Evolutionary conservation across 352 stramenopile species (phyloP), one percentile per base, ranked within the genome.

Genomic region (Phytophthora hybrid): DNA sequence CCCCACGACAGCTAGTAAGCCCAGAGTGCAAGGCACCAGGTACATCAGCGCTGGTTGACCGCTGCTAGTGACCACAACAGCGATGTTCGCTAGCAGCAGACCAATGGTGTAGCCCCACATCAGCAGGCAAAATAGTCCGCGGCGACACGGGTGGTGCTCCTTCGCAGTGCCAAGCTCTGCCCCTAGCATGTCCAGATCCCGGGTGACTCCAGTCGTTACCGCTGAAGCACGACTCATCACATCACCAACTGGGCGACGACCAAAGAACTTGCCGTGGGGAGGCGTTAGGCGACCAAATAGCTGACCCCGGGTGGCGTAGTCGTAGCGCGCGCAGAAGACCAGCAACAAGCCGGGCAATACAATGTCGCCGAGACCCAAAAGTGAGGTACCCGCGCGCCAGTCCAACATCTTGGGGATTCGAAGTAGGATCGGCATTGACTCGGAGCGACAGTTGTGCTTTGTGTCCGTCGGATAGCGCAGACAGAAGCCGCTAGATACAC

Each of bases 291-390:
- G 80, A 32, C 88, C 88, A 63, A 90, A 87, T 41, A 94, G 64
- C 44, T 93, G 83, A 16, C 84, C 87, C 31, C 87, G 83, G 9
- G 90, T 94, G 34, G 88, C 83, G 56, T 96, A 98, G 89, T 99
- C 97, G 65, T 97, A 99, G 34, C 97, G 91, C 26, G 93, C 90
- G 11, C 94, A 97, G 77, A 99, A 98, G 37, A 97, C 95, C n/a
- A 99, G 76, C 47, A 99, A 74, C 47, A 99, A 83, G 0, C 97
- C 97, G 11, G 97, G 96, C 10, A 99, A 69, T 11, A 99, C 96
- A 73, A 99, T 99, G 83, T 99, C 97, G 16, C 97, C 97, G 1
- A 99, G 76, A 14, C 97, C 97, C n/a, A 99, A 80, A 81, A 99
- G 94, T 19, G 87, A 94, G 46, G 91, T 88, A 4, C 97, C 96